These are phyloP conservation scores for Cylindrotheca fusiformis DNA, from an alignment of 108 stramenopile species.

Conservation along the genomic window DNA sequence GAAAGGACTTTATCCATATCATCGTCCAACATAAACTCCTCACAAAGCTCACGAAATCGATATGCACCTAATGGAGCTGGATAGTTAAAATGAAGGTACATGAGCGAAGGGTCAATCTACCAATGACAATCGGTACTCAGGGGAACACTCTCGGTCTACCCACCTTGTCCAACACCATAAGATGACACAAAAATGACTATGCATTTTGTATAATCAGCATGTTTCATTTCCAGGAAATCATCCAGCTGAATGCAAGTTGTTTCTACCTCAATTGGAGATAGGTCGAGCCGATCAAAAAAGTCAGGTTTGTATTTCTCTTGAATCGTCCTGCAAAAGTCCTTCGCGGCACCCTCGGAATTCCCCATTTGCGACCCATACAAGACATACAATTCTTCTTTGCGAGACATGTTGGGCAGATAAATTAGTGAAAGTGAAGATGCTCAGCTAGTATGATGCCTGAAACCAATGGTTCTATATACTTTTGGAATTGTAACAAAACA, in stretches of 20 bases:
- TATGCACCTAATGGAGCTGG: slow-evolving; percentile 69
- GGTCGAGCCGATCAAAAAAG: slow-evolving; percentile 8
- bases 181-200: slow-evolving; percentile 66
- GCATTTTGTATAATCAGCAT: slow-evolving; percentile 50
- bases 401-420: neutral
- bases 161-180: slow-evolving; percentile 76
- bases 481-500: too few relatives aligned
- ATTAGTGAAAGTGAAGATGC: too few relatives aligned
- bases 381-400: slow-evolving; percentile 43
- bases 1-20: slow-evolving; percentile 17
- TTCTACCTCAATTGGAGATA: slow-evolving; percentile 20
- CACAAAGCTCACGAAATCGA: slow-evolving; percentile 73
- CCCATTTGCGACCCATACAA: slow-evolving; percentile 86
- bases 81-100: too few relatives aligned
- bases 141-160: too few relatives aligned
- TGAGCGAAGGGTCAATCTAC: too few relatives aligned
- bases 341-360: slow-evolving; percentile 76
- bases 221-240: slow-evolving; percentile 77
- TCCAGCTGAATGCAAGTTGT: slow-evolving; percentile 66
- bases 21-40: slow-evolving; percentile 37
- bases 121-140: too few relatives aligned
- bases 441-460: too few relatives aligned
- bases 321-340: slow-evolving; percentile 44
- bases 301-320: slow-evolving; percentile 20
- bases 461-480: too few relatives aligned